phyloP scores from a whole-genome alignment of 2,329 filamentous ascomycete genomes.

The Trichoderma hamatum region DNA sequence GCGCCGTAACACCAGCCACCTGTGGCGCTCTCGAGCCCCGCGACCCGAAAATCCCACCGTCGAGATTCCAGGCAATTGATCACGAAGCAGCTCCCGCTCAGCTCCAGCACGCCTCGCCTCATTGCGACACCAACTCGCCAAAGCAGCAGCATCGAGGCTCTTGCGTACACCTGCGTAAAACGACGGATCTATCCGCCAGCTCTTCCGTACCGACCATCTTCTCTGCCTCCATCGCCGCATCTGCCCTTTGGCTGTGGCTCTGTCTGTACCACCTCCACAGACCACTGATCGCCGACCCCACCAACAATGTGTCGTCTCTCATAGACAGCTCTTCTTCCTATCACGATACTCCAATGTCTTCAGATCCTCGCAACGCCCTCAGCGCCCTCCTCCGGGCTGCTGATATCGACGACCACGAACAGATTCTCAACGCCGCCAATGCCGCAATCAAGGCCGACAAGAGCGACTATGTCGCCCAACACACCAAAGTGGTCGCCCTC shows the following conservation, averaged over 20 bases:
- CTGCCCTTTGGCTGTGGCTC: not conserved
- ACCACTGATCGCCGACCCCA: constrained; percentile 8
- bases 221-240: not conserved
- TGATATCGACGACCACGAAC: constrained; percentile 70
- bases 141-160: not conserved
- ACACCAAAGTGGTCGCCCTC: constrained; percentile 72
- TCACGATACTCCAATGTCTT: constrained; percentile 40
- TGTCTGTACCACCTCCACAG: not conserved
- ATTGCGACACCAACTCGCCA: not conserved
- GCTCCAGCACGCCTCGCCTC: constrained; percentile 6
- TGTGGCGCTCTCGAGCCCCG: constrained; percentile 24
- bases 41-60: constrained; percentile 25
- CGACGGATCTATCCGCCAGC: not conserved
- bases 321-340: constrained; percentile 3
- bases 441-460: constrained; percentile 65
- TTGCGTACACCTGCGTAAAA: not conserved
- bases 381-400: constrained; percentile 57
- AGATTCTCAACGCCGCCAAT: constrained; percentile 67
- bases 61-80: not conserved
- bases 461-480: constrained; percentile 61
- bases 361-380: constrained; percentile 55
- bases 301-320: constrained; percentile 26
- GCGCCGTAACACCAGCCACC: constrained; percentile 10
- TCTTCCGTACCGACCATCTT: not conserved
- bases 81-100: constrained; percentile 11